Conservation (phyloP, 371 early-diverging fungal genomes). For the Mortierella sp. region DNA sequence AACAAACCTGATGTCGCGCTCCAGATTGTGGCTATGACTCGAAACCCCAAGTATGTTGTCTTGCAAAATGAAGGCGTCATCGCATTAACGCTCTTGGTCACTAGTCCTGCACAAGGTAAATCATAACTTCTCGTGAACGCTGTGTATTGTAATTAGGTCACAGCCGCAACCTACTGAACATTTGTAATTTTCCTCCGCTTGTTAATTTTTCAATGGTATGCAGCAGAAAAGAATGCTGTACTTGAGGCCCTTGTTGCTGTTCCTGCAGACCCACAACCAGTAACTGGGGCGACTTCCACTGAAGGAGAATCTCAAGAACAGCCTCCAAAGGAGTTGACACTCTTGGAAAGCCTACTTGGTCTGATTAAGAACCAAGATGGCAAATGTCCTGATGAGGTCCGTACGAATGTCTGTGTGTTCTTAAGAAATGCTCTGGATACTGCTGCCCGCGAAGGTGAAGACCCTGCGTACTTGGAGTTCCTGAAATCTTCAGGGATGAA, state of each 20-base stretch:
- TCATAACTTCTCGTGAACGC: background rate
- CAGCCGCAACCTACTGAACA: too few species aligned
- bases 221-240: conserved; percentile 23
- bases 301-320: conserved; percentile 29
- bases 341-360: conserved; percentile 61
- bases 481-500: conserved; percentile 43
- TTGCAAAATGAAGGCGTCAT: conserved; percentile 75
- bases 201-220: background rate
- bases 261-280: conserved; percentile 25
- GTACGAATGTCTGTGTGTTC: conserved; percentile 66
- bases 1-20: conserved; percentile 57
- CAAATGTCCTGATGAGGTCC: conserved; percentile 62
- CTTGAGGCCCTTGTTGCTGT: conserved; percentile 45
- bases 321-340: conserved; percentile 44
- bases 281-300: conserved; percentile 20
- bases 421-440: conserved; percentile 61
- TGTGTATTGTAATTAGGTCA: background rate
- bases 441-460: conserved; percentile 46
- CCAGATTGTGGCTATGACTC: conserved; percentile 64
- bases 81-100: conserved; percentile 66
- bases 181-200: background rate
- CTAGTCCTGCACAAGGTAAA: conserved; percentile 47
- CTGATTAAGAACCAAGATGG: conserved; percentile 50
- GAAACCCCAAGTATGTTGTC: conserved; percentile 67
- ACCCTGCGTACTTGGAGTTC: conserved; percentile 37